A percentile compares a stretch with the other conserved stretches of the same genome.
phyloP scores from a whole-genome alignment of 2,329 filamentous ascomycete species.

The Colletotrichum australisinense region DNA sequence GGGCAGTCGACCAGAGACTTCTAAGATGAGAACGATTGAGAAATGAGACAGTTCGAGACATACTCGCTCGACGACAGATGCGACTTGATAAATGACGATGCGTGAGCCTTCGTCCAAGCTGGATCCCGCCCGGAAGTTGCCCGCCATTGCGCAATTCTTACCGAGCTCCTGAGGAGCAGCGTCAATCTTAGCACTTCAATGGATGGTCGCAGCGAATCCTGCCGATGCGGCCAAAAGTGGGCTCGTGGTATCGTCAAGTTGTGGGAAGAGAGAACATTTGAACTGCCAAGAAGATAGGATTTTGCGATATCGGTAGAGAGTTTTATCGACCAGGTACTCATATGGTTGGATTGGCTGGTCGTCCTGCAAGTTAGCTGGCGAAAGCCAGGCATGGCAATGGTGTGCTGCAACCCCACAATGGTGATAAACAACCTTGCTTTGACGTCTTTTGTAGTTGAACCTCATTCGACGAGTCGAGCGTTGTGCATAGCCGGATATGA shows the following conservation, averaged over 20 bases:
- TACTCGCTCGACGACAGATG: background rate
- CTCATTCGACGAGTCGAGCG: background rate
- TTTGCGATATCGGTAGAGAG: background rate
- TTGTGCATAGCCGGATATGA: too few species aligned
- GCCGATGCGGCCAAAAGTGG: background rate
- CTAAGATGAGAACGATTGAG: background rate
- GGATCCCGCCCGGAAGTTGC: background rate
- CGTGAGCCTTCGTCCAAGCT: too few species aligned
- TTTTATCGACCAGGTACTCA: too few species aligned
- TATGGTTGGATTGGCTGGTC: background rate
- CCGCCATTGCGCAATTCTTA: slow-evolving; percentile 2
- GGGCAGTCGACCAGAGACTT: background rate
- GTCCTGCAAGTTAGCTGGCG: background rate
- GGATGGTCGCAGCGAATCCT: background rate
- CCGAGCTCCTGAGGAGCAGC: background rate
- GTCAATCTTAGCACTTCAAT: too few species aligned
- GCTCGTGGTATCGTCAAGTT: background rate
- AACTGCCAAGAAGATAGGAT: too few species aligned
- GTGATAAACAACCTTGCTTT: slow-evolving; percentile 1
- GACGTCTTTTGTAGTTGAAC: background rate
- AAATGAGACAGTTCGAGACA: background rate
- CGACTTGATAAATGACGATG: background rate
- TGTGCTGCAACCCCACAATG: slow-evolving; percentile 1
- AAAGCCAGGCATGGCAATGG: background rate
- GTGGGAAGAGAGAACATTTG: background rate